Evolutionary conservation across 2,329 filamentous ascomycete genomes (phyloP), one percentile per base, ranked within the genome.

Genomic region (Epicoccum sorghinum): DNA sequence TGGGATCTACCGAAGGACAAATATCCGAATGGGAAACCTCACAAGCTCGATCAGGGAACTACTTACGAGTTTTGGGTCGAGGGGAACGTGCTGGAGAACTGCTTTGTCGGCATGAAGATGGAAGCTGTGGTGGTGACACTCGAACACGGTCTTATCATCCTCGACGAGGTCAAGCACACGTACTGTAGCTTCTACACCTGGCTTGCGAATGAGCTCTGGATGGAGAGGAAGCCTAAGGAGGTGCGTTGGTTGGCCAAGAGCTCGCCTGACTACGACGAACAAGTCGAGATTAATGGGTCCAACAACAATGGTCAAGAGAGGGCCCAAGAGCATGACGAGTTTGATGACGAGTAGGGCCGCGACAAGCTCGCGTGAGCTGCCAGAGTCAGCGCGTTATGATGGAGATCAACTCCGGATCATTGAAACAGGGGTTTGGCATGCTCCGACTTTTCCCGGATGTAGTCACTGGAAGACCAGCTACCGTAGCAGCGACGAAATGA

Each of bases 61-160:
- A 79, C 78, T 40, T 75, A 78, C 57, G 69, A 71, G 10, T 87
- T 96, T 60, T 85, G 89, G 66, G 68, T 96, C 3, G 92, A 96
- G 56, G 82, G 85, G 24, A 72, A 80, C 4, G 70, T 85, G 2
- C 74, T 89, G 14, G 56, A 78, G 25, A 77, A 83, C 50, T 84
- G 89, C 66, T 82, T 83, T 54, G 72, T 81, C 0, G 90, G 91
- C 0, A 73, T 81, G 74, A 81, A 78, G 68, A 67, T 81, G 42
- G 65, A 75, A 32, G 77, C 68, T 5, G 62, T 47, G 12, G 57
- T 73, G 14, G 27, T 73, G 25, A 61, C 57, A 2, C 55, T 73
- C 7, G 55, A 61, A 4, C 58, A 59, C 25, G 66, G 64, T 29
- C 58, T 75, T 37, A 61, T 43, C 7, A 62, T 74, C n/a, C 55